phyloP scores from a whole-genome alignment of 306 rosid genomes.

The Urtica urens region DNA sequence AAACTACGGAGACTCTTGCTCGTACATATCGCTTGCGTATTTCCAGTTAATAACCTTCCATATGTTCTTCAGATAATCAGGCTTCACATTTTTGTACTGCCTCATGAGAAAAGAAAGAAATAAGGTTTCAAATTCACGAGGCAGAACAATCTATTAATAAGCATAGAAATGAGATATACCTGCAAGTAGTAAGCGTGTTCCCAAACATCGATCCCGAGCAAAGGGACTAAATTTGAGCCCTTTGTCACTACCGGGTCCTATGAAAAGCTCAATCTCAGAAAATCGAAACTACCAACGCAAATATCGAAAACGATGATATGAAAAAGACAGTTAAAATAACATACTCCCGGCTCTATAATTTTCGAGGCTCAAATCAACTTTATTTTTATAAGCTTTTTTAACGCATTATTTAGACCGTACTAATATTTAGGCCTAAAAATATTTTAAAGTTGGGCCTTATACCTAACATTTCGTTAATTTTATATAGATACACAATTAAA shows the following conservation, averaged over 20 bases:
- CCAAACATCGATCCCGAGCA: constrained; percentile 33
- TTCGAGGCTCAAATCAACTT: too few species aligned
- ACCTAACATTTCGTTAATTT: too few species aligned
- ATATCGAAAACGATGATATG: too few species aligned
- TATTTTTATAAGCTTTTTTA: too few species aligned
- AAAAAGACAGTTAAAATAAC: background rate
- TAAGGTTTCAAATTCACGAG: background rate
- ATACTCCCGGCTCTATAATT: too few species aligned
- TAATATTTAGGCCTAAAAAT: too few species aligned
- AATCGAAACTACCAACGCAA: too few species aligned
- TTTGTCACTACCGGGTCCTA: constrained; percentile 31
- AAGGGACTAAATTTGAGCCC: constrained; percentile 25
- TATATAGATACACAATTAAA: too few species aligned
- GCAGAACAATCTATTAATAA: background rate
- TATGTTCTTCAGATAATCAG: constrained; percentile 82
- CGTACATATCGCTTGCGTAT: constrained; percentile 57
- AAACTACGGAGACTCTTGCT: constrained; percentile 45
- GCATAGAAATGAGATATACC: constrained; percentile 12
- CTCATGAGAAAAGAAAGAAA: constrained; percentile 20
- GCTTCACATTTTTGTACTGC: constrained; percentile 93
- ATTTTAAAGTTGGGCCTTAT: too few species aligned
- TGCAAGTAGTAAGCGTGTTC: constrained; percentile 31
- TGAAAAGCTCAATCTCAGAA: background rate
- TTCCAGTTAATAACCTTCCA: constrained; percentile 89
- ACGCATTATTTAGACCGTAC: too few species aligned